phyloP scores from a whole-genome alignment of 2,329 filamentous ascomycete species.

The Fusarium poae region DNA sequence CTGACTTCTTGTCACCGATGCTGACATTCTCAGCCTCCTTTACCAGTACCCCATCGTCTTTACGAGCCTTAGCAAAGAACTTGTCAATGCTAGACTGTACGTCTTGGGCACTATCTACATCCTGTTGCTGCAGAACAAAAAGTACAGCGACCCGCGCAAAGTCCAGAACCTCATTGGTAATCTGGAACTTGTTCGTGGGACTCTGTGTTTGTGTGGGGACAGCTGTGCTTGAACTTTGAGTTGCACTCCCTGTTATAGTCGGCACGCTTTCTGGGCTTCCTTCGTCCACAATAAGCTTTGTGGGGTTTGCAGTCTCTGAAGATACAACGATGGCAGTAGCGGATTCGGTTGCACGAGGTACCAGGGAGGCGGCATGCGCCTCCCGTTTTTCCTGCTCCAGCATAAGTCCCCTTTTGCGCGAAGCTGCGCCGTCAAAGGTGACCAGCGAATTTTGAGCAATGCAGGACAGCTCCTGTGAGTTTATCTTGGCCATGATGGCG shows the following conservation, averaged over 20 bases:
- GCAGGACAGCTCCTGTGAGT: constrained; percentile 80
- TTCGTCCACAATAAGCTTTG: constrained; percentile 42
- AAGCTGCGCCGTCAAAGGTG: constrained; percentile 76
- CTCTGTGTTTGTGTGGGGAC: constrained; percentile 28
- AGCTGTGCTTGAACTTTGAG: constrained; percentile 25
- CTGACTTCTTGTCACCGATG: constrained; percentile 60
- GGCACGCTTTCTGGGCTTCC: constrained; percentile 36
- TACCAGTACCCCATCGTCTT: constrained; percentile 49
- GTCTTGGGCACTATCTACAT: constrained; percentile 62
- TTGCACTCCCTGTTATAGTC: constrained; percentile 24
- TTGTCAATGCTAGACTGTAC: constrained; percentile 68
- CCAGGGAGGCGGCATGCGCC: constrained; percentile 16
- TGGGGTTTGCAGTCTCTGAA: constrained; percentile 33
- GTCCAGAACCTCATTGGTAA: constrained; percentile 70
- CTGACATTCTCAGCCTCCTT: constrained; percentile 58
- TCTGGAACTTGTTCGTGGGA: constrained; percentile 55
- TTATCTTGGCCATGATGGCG: constrained; percentile 81
- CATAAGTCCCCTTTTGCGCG: constrained; percentile 52
- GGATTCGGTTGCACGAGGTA: constrained; percentile 23
- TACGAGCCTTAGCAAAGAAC: constrained; percentile 63
- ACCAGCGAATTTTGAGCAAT: constrained; percentile 88
- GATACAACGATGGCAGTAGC: constrained; percentile 40
- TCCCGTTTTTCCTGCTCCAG: constrained; percentile 43
- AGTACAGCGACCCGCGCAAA: constrained; percentile 74
- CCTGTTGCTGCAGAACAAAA: constrained; percentile 70